phyloP scores from a whole-genome alignment of 75 land plant species.

The Pinus albicaulis region DNA sequence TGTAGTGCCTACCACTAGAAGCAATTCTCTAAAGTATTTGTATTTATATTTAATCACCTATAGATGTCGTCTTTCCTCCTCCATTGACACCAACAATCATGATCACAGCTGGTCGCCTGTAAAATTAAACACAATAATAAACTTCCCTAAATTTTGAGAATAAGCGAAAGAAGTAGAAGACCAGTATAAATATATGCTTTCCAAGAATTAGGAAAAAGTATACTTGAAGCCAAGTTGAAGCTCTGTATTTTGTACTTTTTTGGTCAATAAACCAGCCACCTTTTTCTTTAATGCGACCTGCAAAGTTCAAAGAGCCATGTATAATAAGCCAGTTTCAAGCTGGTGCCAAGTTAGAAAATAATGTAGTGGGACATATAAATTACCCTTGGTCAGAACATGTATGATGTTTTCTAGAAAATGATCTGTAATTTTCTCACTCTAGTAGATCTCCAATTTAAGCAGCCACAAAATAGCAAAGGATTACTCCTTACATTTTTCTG shows the following conservation, averaged over 20 bases:
- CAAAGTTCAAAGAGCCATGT: constrained; percentile 20
- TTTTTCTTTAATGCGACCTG: constrained; percentile 83
- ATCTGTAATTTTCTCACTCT: not conserved
- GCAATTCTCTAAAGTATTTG: not conserved
- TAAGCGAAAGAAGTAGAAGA: not conserved
- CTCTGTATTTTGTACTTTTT: constrained; percentile 69
- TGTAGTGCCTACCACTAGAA: not conserved
- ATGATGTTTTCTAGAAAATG: not conserved
- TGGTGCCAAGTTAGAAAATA: not conserved
- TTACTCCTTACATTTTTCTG: not conserved
- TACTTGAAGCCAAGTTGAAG: constrained; percentile 89
- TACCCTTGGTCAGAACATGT: not conserved
- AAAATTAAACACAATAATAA: constrained; percentile 8
- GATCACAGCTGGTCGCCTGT: constrained; percentile 90
- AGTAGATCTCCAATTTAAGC: not conserved
- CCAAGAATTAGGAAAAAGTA: constrained; percentile 1
- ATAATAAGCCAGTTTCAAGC: not conserved
- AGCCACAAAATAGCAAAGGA: not conserved
- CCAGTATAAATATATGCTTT: not conserved
- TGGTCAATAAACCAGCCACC: constrained; percentile 71
- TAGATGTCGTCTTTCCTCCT: constrained; percentile 98
- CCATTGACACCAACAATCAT: constrained; percentile 99
- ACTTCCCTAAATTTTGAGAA: not conserved
- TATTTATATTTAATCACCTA: constrained; percentile 48
- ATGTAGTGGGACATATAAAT: not conserved